Conservation (phyloP, 768 basidiomycete species). For the Lentinula boryana region DNA sequence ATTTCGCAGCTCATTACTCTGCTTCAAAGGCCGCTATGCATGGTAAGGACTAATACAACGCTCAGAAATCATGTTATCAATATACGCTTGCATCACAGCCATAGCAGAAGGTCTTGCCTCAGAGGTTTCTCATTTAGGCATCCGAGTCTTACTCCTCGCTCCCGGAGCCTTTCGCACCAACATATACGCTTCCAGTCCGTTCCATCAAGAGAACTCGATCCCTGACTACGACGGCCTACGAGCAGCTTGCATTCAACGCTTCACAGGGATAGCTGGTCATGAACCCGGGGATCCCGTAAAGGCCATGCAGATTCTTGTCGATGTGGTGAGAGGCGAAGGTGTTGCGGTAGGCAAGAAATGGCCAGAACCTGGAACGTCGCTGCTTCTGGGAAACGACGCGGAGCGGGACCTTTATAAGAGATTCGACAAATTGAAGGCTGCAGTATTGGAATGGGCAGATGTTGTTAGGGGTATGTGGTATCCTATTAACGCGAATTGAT, state of each 20-base stretch:
- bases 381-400: slow-evolving; percentile 49
- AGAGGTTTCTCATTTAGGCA: neutral
- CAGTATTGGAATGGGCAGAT: slow-evolving; percentile 52
- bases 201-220: slow-evolving; percentile 32
- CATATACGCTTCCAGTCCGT: slow-evolving; percentile 12
- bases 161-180: slow-evolving; percentile 4
- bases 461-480: slow-evolving; percentile 28
- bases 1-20: neutral
- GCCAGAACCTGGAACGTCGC: slow-evolving; percentile 29
- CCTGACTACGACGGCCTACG: slow-evolving; percentile 44
- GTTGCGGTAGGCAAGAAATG: slow-evolving; percentile 36
- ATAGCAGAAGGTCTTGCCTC: neutral
- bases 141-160: slow-evolving; percentile 2
- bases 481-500: neutral
- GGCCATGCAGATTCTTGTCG: slow-evolving; percentile 46
- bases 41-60: neutral
- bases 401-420: slow-evolving; percentile 45
- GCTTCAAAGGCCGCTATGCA: slow-evolving; percentile 4
- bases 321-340: slow-evolving; percentile 47
- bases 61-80: neutral
- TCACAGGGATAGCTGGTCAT: slow-evolving; percentile 31
- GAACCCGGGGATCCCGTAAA: slow-evolving; percentile 55
- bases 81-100: neutral
- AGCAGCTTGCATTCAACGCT: slow-evolving; percentile 21
- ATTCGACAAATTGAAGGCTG: slow-evolving; percentile 33